Evolutionary conservation across 2,329 filamentous ascomycete genomes (phyloP).

Genomic region (Aspergillus puulaauensis): DNA sequence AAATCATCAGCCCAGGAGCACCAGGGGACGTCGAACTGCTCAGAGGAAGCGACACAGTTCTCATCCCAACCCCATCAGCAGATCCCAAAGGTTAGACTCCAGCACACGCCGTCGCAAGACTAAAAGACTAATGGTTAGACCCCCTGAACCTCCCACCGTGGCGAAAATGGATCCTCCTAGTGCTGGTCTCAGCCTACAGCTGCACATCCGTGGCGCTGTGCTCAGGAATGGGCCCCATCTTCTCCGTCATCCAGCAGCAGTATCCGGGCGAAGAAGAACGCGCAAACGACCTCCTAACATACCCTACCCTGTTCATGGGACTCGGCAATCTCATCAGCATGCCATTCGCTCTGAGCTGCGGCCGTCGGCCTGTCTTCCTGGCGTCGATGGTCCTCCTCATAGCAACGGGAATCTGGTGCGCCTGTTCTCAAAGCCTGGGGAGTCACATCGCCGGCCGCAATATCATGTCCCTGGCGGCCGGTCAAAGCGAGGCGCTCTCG

Average conservation of each 20-base stretch:
- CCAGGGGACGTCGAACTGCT: slow-evolving; percentile 9
- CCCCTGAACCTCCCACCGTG: slow-evolving; percentile 11
- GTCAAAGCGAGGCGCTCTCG: slow-evolving; percentile 10
- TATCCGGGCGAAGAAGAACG: slow-evolving; percentile 7
- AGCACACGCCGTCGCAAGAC: too few relatives aligned
- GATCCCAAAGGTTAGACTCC: slow-evolving; percentile 8
- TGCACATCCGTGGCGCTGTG: slow-evolving; percentile 7
- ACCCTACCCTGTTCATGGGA: slow-evolving; percentile 14
- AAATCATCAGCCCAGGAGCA: neutral
- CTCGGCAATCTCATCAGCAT: slow-evolving; percentile 13
- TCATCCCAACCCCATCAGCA: slow-evolving; percentile 10
- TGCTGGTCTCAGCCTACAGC: slow-evolving; percentile 5
- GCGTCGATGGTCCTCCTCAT: slow-evolving; percentile 11
- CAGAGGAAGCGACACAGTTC: slow-evolving; percentile 4
- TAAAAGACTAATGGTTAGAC: neutral
- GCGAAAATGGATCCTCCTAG: slow-evolving; percentile 10
- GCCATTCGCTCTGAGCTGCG: slow-evolving; percentile 9
- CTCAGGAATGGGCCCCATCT: slow-evolving; percentile 13
- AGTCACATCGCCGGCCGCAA: slow-evolving; percentile 12
- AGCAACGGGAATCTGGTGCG: slow-evolving; percentile 7
- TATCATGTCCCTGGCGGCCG: slow-evolving; percentile 10
- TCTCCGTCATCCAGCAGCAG: slow-evolving; percentile 3
- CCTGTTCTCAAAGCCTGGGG: slow-evolving; percentile 2
- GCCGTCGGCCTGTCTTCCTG: slow-evolving; percentile 8
- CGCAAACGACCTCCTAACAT: slow-evolving; percentile 12